Evolutionary conservation across 345 rosid genomes (phyloP), one percentile per base, ranked within the genome.

Genomic region (Nephelium lappaceum): DNA sequence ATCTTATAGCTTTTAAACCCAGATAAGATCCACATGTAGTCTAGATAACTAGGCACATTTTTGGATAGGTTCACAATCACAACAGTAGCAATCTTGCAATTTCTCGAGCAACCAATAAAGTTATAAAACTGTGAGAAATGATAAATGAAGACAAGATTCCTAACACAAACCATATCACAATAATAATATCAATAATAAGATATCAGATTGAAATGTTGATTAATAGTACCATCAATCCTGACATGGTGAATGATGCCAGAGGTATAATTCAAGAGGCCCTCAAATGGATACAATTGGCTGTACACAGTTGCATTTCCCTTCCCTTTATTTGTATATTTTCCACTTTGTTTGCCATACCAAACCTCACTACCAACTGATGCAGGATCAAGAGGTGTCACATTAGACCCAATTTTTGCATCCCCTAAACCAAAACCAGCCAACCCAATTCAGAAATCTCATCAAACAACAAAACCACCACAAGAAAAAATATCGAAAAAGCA

Each of bases 231-330:
- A 45, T 87, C 83, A 39, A 93, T 87, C 79, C 83, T 87, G 15
- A 91, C 98, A 84, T 91, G 98, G 83, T 95, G 97, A 80, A 92
- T 92, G 87, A 92, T 90, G 73, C 91, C 92, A 45, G 98, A 93
- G 3, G 97, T 93, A 81, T 93, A 93, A 79, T 95, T 95, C 71
- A 81, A 64, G 39, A 93, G 94, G 19, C 95, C 98, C 79, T 91
- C 81, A 69, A 92, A 95, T 0, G 98, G 93, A 79, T 92, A 95
- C 67, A 93, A 83, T 41, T 95, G 98, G 79, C 87, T 91, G 31
- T 95, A 95, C 79, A 91, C 91, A 27, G 85, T 77, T 5, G 97
- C 89, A 71, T 84, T 77, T 58, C 98, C 93, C 21, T 47, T 83
- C 58, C 10, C 71, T 66, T 79, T 85, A n/a, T 53, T 73, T 0